phyloP scores from a whole-genome alignment of 1,284 basidiomycete genomes.

The Inonotus obliquus region DNA sequence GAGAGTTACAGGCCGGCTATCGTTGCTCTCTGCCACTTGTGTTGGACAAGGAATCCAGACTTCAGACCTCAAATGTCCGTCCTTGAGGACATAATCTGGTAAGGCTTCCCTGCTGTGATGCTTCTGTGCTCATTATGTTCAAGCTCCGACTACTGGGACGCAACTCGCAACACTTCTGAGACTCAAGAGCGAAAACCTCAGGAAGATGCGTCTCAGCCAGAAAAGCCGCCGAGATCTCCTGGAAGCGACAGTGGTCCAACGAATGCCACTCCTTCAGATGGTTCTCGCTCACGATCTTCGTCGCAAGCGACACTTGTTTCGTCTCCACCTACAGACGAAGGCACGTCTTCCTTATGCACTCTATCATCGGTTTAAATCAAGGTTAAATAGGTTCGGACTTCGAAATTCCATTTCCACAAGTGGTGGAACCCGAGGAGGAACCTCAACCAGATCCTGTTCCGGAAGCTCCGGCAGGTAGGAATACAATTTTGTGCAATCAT shows the following conservation, averaged over 20 bases:
- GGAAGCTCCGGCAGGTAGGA: neutral
- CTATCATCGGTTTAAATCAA: neutral
- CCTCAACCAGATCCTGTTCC: neutral
- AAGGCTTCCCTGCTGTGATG: neutral
- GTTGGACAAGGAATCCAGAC: conserved; percentile 5
- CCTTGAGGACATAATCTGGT: neutral
- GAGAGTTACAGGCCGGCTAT: neutral
- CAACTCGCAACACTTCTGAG: neutral
- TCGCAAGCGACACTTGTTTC: neutral
- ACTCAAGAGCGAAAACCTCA: neutral
- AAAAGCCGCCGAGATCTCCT: neutral
- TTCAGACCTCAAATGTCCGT: neutral
- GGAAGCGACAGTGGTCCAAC: neutral
- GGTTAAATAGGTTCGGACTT: neutral
- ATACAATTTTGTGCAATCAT: neutral
- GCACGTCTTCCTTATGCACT: neutral
- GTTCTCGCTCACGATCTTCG: neutral
- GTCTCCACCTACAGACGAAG: neutral
- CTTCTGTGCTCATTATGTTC: neutral
- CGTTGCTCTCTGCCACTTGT: neutral
- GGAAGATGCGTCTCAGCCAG: neutral
- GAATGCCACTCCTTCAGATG: neutral
- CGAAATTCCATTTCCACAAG: neutral
- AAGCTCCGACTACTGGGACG: neutral
- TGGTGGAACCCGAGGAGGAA: neutral